These are phyloP conservation scores for Botrytis pseudocinerea DNA, from an alignment of 2,329 filamentous ascomycete genomes.

Conservation along the genomic window DNA sequence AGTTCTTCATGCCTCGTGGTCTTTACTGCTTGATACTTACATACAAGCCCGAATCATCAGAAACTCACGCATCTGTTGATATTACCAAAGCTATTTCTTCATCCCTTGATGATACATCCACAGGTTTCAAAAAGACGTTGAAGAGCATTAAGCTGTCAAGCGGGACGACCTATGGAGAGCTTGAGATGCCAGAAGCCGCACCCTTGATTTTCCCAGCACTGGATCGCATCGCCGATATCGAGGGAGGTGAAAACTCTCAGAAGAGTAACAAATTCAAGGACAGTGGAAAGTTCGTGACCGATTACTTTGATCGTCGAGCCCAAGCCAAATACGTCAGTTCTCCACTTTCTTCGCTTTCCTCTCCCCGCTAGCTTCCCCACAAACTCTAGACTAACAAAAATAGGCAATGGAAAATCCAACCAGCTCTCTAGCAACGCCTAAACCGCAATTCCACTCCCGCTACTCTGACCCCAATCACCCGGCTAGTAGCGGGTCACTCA, in stretches of 20 bases:
- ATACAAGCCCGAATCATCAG: conserved; percentile 47
- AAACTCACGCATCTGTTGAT: conserved; percentile 36
- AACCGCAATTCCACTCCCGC: conserved; percentile 47
- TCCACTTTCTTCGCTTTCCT: neutral
- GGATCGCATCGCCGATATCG: conserved; percentile 38
- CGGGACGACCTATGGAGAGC: conserved; percentile 43
- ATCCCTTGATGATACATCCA: conserved; percentile 36
- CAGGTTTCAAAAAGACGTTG: conserved; percentile 35
- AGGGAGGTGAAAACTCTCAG: conserved; percentile 29
- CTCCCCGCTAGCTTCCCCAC: neutral
- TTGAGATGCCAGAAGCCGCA: conserved; percentile 44
- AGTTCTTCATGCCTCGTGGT: conserved; percentile 58
- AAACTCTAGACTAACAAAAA: neutral
- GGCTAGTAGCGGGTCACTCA: conserved; percentile 50
- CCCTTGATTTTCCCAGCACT: conserved; percentile 45
- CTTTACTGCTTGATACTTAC: conserved; percentile 57
- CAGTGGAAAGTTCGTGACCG: conserved; percentile 42
- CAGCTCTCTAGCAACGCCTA: conserved; percentile 42
- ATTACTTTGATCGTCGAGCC: conserved; percentile 38
- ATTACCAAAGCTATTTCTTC: conserved; percentile 44
- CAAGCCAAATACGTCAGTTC: conserved; percentile 43
- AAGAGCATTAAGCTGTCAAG: conserved; percentile 42
- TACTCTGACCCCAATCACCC: conserved; percentile 55
- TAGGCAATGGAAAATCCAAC: conserved; percentile 43
- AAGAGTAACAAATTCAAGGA: conserved; percentile 40